Conservation (phyloP, 176 grass and related monocot genomes). For the Hsuehochloa calcarea region DNA sequence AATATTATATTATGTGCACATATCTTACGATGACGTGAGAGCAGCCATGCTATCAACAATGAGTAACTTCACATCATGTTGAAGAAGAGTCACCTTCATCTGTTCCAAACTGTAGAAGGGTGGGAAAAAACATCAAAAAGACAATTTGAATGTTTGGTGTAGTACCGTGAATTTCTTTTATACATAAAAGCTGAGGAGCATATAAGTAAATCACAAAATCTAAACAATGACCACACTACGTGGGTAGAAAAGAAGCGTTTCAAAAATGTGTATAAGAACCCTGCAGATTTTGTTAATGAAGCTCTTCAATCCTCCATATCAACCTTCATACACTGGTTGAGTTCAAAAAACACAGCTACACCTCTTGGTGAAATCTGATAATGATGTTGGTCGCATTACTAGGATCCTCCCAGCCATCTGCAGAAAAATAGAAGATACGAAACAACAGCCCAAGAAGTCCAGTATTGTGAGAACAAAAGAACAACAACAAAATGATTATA, state of each 20-base stretch:
- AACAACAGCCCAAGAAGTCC: constrained; percentile 8
- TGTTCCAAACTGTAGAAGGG: constrained; percentile 72
- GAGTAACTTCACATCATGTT: constrained; percentile 91
- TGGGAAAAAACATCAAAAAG: background rate
- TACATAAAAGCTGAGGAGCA: background rate
- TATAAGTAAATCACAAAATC: background rate
- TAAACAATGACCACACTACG: background rate
- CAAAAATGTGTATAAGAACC: background rate
- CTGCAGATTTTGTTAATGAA: background rate
- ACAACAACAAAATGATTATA: constrained; percentile 1
- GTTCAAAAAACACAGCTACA: constrained; percentile 33
- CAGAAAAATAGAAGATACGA: constrained; percentile 24
- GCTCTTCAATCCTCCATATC: background rate
- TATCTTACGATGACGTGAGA: constrained; percentile 59
- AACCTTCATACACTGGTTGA: background rate
- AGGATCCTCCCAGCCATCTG: constrained; percentile 97
- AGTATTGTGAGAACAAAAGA: background rate
- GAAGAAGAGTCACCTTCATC: constrained; percentile 79
- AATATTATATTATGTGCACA: constrained; percentile 13
- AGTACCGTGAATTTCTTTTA: constrained; percentile 3
- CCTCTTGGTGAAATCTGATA: constrained; percentile 89
- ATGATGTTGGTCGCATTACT: constrained; percentile 62
- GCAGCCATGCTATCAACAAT: constrained; percentile 96
- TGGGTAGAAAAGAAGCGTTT: constrained; percentile 1
- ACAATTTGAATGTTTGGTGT: background rate